Base-by-base conservation (phyloP, 1,284 basidiomycete genomes). In the Golubevia sp. region DNA sequence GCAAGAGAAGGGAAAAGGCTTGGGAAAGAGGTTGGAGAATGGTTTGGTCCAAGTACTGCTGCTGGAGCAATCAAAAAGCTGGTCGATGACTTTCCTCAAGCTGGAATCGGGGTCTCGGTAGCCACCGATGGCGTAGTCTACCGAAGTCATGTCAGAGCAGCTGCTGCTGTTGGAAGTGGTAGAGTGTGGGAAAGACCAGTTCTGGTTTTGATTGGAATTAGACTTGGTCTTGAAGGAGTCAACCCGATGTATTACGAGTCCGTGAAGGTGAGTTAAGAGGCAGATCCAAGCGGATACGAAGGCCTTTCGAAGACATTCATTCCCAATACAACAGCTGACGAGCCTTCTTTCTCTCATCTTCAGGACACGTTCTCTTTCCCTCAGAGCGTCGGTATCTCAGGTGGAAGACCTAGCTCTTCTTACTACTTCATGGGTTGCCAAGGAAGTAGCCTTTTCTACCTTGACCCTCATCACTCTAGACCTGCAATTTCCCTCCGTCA, bases 351-450 rank as follows among this genome's bases (percentile, higher is more conserved):
- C 60, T 55, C 59, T 15, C 1, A 24, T 23, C 53, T 38, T 20
- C 74, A 94, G 93, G 86, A 89, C 20, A 84, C 97, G 24, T 98
- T 96, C 84, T 92, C 91, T 0, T 93, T 95, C 84, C 94, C 95
- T 0, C 96, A 97, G 85, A 93, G 91, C 1, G 92, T 97, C 49
- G 96, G 96, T 52, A 97, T 98, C 65, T 93, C 95, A 0, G 96
- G 96, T 53, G 96, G 96, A 2, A 88, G 95, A 26, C 96, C 96
- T 0, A 92, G 92, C 23, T 96, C 93, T 0, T 97, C 94, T 0
- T 98, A 97, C 84, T 99, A 98, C 85, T 99, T 99, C 83, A 92
- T 98, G 57, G 96, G 94, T 13, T 88, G 90, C 0, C 96, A 98
- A 81, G 91, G 90, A 2, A 91, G 94, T 71, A 91, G 89, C 58